Base-by-base conservation (phyloP, 768 basidiomycete genomes). In the Obba rivulosa region DNA sequence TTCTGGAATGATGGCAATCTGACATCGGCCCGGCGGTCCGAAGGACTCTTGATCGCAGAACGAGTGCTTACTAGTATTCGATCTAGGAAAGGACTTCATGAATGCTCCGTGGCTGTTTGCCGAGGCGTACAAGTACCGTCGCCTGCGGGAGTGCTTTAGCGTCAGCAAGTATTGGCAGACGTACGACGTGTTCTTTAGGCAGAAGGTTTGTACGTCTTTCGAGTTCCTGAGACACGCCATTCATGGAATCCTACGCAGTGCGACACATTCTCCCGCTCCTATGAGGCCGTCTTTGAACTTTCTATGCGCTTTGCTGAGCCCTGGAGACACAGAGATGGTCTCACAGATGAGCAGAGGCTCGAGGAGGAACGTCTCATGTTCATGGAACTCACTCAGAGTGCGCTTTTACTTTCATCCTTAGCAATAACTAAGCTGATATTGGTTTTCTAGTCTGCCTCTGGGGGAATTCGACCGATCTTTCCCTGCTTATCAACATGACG, bases 381-480 rank as follows among this genome's bases (percentile, higher is more conserved):
- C 73, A 71, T 86, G 40, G 94, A 97, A 65, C 68, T 97, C 42
- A 93, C 92, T 3, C 94, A 96, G 77, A 83, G 88, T 87, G 50
- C 41, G 73, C 59, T 7, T 46, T 10, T 35, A 2, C 13, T 54
- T 35, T 50, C 18, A 18, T 28, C 14, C 16, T 38, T 22, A 5
- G 23, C 14, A n/a, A 17, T 8, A n/a, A 36, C 18, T 20, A 2
- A 34, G 3, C 14, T 46, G 16, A 41, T 17, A 8, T 11, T 31
- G 13, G 18, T 25, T 18, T 47, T 28, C n/a, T 42, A 90, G 92
- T 96, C 45, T 95, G 92, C 62, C 76, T 95, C 11, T 96, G 93
- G 93, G 94, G 94, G 14, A 96, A 97, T 69, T 92, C 93, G 8
- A 97, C 94, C 43, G 94, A 96, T 67, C 74, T 96, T 43, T 95